A percentile compares a stretch with the other conserved stretches of the same genome.
Conservation (phyloP, 495 filamentous ascomycete genomes). For the Podospora sp. region DNA sequence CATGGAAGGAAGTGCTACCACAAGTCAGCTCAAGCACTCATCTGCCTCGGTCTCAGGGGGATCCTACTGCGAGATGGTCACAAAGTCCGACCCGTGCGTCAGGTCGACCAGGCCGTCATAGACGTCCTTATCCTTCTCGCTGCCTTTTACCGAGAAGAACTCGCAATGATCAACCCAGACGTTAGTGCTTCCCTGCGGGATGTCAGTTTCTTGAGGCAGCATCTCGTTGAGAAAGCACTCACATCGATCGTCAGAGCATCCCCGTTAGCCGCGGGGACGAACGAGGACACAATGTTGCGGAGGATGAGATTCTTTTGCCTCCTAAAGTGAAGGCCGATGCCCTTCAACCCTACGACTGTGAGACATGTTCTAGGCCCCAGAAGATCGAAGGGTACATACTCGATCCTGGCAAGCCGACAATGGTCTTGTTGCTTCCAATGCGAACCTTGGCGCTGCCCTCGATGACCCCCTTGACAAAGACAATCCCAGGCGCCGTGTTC, state of each 20-base stretch:
- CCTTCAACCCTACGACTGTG: conserved; percentile 40
- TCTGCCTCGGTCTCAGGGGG: not conserved
- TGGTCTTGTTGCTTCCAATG: conserved; percentile 58
- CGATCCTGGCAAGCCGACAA: conserved; percentile 50
- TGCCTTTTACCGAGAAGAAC: conserved; percentile 56
- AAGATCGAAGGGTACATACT: conserved; percentile 22
- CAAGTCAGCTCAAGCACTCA: not conserved
- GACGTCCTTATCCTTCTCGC: conserved; percentile 60
- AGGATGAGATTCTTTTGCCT: conserved; percentile 58
- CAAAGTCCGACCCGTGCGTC: conserved; percentile 54
- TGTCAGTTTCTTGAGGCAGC: not conserved
- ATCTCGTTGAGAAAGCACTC: conserved; percentile 19
- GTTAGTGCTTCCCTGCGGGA: conserved; percentile 46
- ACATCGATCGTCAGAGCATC: conserved; percentile 63
- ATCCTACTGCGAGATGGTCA: conserved; percentile 52
- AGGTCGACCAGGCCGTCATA: conserved; percentile 70
- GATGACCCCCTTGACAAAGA: conserved; percentile 53
- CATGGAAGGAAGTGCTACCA: conserved; percentile 52
- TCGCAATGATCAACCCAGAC: conserved; percentile 74
- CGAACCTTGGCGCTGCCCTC: conserved; percentile 44
- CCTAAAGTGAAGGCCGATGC: conserved; percentile 53
- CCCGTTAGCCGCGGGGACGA: conserved; percentile 59
- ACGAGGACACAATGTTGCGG: conserved; percentile 62
- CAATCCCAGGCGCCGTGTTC: conserved; percentile 47
- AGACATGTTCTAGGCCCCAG: not conserved